A percentile compares a stretch with the other conserved stretches of the same genome.
Evolutionary conservation across 1,139 yeast species (phyloP).

Genomic region (Hansenula sp.): DNA sequence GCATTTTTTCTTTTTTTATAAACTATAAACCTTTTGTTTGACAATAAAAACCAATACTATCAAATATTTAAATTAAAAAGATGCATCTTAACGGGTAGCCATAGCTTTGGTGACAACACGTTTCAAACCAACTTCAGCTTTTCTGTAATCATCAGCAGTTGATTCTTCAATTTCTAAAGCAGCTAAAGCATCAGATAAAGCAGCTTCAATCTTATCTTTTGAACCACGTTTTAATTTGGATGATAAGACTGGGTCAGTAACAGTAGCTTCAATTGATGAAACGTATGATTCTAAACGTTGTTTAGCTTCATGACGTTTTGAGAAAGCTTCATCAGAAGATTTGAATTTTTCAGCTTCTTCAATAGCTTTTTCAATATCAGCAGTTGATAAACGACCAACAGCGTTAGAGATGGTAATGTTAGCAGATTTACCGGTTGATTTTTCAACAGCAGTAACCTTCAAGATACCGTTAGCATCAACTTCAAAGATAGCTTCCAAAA

Average conservation of each 20-base stretch:
- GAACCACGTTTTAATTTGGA: constrained; percentile 98
- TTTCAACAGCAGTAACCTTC: constrained; percentile 99
- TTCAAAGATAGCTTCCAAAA: constrained; percentile 98
- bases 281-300: constrained; percentile 99
- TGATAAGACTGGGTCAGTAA: constrained; percentile 97
- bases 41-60: neutral
- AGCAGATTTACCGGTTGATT: constrained; percentile 98
- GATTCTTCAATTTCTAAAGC: constrained; percentile 97
- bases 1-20: neutral
- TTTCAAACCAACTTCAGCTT: constrained; percentile 98
- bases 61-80: constrained; percentile 2
- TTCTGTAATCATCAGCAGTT: constrained; percentile 95
- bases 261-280: constrained; percentile 93
- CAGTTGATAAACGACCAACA: constrained; percentile 97
- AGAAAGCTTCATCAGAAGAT: constrained; percentile 98
- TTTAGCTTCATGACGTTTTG: constrained; percentile 99
- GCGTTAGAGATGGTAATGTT: constrained; percentile 99
- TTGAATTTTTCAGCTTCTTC: constrained; percentile 98
- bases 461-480: constrained; percentile 99
- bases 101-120: constrained; percentile 99
- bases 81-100: constrained; percentile 80
- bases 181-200: constrained; percentile 97
- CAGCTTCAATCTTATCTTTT: constrained; percentile 96
- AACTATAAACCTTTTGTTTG: constrained; percentile 1
- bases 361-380: constrained; percentile 98